phyloP scores from a whole-genome alignment of 257 asterid species.

The Przewalskia tangutica region DNA sequence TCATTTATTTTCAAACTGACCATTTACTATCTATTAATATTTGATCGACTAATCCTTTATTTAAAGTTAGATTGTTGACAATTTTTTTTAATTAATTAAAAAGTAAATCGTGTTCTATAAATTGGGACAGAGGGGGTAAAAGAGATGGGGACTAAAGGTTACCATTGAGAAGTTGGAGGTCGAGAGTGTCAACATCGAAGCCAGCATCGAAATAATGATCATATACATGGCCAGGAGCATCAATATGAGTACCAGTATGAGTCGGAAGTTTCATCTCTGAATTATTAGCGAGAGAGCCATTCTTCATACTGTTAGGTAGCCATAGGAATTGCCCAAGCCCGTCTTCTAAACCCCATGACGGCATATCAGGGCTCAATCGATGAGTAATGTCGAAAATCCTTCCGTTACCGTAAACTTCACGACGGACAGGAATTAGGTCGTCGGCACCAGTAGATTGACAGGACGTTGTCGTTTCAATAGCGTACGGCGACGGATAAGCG shows the following conservation, averaged over 20 bases:
- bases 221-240: slow-evolving; percentile 84
- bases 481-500: slow-evolving; percentile 8
- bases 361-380: slow-evolving; percentile 54
- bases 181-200: slow-evolving; percentile 87
- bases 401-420: slow-evolving; percentile 76
- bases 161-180: slow-evolving; percentile 91
- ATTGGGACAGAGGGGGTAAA: background rate
- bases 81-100: too few species aligned
- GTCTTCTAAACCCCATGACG: slow-evolving; percentile 54
- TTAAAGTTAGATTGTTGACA: too few species aligned
- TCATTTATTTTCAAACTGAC: too few species aligned
- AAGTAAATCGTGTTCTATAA: too few species aligned
- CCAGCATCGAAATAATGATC: slow-evolving; percentile 88
- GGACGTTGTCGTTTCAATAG: slow-evolving; percentile 8
- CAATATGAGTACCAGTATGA: slow-evolving; percentile 97
- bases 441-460: slow-evolving; percentile 10
- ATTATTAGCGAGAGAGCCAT: slow-evolving; percentile 69
- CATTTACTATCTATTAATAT: too few species aligned
- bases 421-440: slow-evolving; percentile 51
- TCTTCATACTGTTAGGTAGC: slow-evolving; percentile 77
- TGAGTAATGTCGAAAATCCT: slow-evolving; percentile 81
- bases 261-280: slow-evolving; percentile 79
- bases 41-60: too few species aligned
- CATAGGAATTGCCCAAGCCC: slow-evolving; percentile 77
- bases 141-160: background rate